Conservation (phyloP, 306 rosid species). For the Prunus fruticosa region DNA sequence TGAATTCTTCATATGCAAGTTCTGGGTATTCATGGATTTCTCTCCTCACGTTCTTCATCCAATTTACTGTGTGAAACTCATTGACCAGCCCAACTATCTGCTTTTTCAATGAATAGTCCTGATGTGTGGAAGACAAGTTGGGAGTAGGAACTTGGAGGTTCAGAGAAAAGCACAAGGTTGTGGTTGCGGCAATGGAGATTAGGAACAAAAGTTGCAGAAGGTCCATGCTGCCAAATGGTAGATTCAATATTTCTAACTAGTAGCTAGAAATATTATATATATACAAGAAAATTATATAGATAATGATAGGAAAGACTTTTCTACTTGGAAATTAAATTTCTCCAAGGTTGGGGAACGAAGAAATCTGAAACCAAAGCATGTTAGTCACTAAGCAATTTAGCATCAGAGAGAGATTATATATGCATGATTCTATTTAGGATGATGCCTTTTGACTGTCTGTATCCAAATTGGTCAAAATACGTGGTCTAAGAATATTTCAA, state of each 20-base stretch:
- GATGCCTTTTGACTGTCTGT: too few species aligned
- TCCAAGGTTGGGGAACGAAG: too few species aligned
- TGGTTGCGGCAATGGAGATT: conserved; percentile 29
- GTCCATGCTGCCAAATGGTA: conserved; percentile 23
- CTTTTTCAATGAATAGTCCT: conserved; percentile 24
- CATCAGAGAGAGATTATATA: too few species aligned
- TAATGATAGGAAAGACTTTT: not conserved
- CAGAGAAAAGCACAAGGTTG: conserved; percentile 33
- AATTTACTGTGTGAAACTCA: conserved; percentile 38
- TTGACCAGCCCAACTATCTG: conserved; percentile 55
- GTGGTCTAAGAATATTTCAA: too few species aligned
- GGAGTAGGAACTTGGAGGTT: conserved; percentile 17
- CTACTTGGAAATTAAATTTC: not conserved
- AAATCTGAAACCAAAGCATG: too few species aligned
- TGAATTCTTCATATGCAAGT: conserved; percentile 70
- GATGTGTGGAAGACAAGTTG: not conserved
- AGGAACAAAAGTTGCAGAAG: conserved; percentile 18
- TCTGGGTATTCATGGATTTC: conserved; percentile 85
- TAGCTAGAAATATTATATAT: not conserved
- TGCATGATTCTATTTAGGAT: too few species aligned
- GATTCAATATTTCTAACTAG: not conserved
- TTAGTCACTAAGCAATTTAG: too few species aligned
- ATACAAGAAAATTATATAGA: not conserved
- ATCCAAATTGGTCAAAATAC: too few species aligned
- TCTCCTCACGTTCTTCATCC: conserved; percentile 71